Evolutionary conservation across 352 stramenopile genomes (phyloP).

Genomic region (Globisporangium nagaii): DNA sequence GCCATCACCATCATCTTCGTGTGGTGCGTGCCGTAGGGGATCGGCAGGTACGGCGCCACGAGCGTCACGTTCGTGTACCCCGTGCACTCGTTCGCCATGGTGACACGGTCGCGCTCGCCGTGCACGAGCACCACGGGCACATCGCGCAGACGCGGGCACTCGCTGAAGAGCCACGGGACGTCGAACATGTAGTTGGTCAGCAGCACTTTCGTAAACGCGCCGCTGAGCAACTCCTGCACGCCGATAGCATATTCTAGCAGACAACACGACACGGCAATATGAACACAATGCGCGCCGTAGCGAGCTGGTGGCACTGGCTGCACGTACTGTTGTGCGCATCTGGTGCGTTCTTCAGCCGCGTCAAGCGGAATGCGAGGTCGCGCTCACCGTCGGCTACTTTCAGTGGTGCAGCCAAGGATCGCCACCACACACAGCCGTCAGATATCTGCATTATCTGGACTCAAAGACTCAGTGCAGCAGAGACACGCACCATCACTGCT

Average conservation of each 20-base stretch:
- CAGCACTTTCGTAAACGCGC: conserved; percentile 56
- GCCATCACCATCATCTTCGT: conserved; percentile 74
- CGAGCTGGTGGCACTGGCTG: too few species aligned
- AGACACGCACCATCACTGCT: neutral
- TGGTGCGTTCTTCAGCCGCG: conserved; percentile 26
- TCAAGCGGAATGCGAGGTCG: conserved; percentile 29
- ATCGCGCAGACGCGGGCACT: conserved; percentile 49
- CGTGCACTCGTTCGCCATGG: conserved; percentile 50
- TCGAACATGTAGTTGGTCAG: conserved; percentile 85
- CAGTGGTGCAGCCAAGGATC: neutral
- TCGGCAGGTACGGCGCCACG: conserved; percentile 63
- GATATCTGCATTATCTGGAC: neutral
- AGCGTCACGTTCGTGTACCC: conserved; percentile 56
- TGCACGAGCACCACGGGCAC: conserved; percentile 77
- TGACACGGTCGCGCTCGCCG: conserved; percentile 51
- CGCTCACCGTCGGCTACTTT: neutral
- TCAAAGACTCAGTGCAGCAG: neutral
- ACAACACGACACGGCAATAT: too few species aligned
- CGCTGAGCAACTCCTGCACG: conserved; percentile 42
- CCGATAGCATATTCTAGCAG: conserved; percentile 40
- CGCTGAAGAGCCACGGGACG: conserved; percentile 59
- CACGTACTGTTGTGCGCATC: conserved; percentile 40
- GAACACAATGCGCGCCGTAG: too few species aligned
- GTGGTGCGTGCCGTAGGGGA: conserved; percentile 84
- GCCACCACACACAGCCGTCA: neutral